Base-by-base conservation (phyloP, 2,329 filamentous ascomycete genomes). In the Rhynchosporium agropyri region DNA sequence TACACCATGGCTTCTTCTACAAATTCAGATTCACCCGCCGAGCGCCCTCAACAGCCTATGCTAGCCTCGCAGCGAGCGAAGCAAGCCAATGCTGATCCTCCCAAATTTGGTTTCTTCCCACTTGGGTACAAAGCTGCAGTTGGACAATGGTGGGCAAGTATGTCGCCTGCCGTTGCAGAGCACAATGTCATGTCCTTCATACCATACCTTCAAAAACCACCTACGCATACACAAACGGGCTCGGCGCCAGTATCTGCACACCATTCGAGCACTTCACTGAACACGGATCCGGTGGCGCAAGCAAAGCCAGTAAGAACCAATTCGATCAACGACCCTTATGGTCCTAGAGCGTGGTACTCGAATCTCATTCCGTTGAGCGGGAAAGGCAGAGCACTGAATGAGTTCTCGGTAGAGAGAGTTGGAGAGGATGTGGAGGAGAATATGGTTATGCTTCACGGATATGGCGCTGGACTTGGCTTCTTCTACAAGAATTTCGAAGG, bases 401-500 rank as follows among this genome's bases (percentile, higher is more conserved):
- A 99, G 74, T 95, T 97, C 75, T 92, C 90, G 0, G 86, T 99
- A 2, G 91, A 97, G 78, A 84, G 93, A 56, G 79, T 92, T 0
- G 91, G 87, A 42, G 93, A 97, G 74, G 77, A 88, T 4, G 84
- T 86, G 0, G 89, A 96, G 53, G 89, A 98, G 73, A 95, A 91
- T 49, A 81, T 99, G 15, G 94, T 99, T 50, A 96, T 99, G 86
- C 80, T 99, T 4, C 95, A 99, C 74, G 95, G 95, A 65, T 99
- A 99, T 76, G 95, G 95, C 53, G 95, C 95, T 2, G 95, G 95
- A 0, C 83, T 99, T 0, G 95, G 94, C 28, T 98, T 99, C 78
- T 99, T 96, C 81, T 99, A 97, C 82, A 94, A 95, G 78, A 99
- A 99, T 75, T 97, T 96, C 65, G 95, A 99, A 76, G 87, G 89